A percentile compares a stretch with the other conserved stretches of the same genome.
phyloP scores from a whole-genome alignment of 2,329 filamentous ascomycete genomes.

The Fusarium sp. region DNA sequence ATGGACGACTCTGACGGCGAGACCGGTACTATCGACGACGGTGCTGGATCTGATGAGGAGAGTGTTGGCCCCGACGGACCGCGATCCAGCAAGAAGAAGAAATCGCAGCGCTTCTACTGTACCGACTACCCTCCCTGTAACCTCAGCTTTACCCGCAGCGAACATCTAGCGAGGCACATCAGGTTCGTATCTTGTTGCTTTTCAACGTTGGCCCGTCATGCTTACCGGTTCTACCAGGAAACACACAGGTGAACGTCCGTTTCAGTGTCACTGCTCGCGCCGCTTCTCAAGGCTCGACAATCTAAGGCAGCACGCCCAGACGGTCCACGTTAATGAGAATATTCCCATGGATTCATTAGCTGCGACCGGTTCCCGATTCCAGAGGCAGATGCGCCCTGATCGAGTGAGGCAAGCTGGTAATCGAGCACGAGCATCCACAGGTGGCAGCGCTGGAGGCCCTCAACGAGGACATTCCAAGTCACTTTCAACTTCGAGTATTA shows the following conservation, averaged over 20 bases:
- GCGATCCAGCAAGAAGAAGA: constrained; percentile 92
- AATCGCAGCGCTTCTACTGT: constrained; percentile 95
- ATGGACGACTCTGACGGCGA: constrained; percentile 81
- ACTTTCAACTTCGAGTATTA: constrained; percentile 86
- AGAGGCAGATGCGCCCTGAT: constrained; percentile 90
- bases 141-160: constrained; percentile 93
- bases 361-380: constrained; percentile 89
- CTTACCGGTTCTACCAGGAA: constrained; percentile 66
- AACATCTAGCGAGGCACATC: constrained; percentile 94
- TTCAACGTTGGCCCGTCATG: constrained; percentile 1
- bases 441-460: constrained; percentile 75
- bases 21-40: constrained; percentile 57
- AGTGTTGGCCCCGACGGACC: constrained; percentile 69
- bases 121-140: constrained; percentile 94
- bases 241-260: constrained; percentile 96
- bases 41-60: constrained; percentile 69
- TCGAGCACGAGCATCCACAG: constrained; percentile 79
- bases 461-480: constrained; percentile 84
- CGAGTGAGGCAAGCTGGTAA: constrained; percentile 77
- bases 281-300: constrained; percentile 96
- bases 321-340: constrained; percentile 96
- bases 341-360: constrained; percentile 94
- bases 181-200: constrained; percentile 61
- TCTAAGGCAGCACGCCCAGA: constrained; percentile 94
- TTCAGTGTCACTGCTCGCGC: constrained; percentile 93